A percentile compares a stretch with the other conserved stretches of the same genome.
Conservation (phyloP, 768 basidiomycete species). For the Lactifluus subvellereus region DNA sequence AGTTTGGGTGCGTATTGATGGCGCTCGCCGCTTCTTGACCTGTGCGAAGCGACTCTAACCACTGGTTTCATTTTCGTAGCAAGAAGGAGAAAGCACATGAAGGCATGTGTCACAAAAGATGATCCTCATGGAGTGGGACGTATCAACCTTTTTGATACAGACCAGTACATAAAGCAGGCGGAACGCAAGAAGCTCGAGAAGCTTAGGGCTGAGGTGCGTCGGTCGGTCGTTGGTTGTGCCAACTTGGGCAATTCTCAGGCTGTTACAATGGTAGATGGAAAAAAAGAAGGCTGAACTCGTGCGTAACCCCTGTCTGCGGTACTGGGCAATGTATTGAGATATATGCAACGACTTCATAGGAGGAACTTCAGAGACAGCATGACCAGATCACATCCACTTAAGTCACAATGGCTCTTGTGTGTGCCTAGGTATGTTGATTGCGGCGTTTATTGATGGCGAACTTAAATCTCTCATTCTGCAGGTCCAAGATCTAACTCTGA, state of each 20-base stretch:
- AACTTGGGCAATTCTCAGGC: neutral
- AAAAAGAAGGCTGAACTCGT: constrained; percentile 33
- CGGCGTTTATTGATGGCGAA: neutral
- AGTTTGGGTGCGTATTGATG: constrained; percentile 47
- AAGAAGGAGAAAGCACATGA: constrained; percentile 73
- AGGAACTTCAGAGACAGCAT: constrained; percentile 31
- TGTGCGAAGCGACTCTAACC: neutral
- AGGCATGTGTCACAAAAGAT: constrained; percentile 33
- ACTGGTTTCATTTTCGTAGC: constrained; percentile 33
- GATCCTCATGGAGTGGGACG: neutral
- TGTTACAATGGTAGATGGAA: constrained; percentile 26
- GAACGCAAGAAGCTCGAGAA: constrained; percentile 55
- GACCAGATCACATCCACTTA: constrained; percentile 16
- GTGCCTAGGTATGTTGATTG: neutral
- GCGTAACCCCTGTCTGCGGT: constrained; percentile 11
- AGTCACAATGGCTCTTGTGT: neutral
- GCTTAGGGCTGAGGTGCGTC: constrained; percentile 48
- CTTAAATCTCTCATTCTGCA: neutral
- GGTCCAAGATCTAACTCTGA: neutral
- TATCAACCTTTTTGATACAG: constrained; percentile 33
- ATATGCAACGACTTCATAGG: constrained; percentile 21
- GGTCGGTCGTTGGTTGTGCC: neutral
- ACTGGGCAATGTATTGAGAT: neutral
- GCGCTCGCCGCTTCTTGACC: constrained; percentile 14
- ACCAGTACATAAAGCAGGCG: constrained; percentile 56